Percentiles rank a stretch among this genome's conserved stretches.
Conservation (phyloP, 345 rosid species). For the Euphorbia lathyris region DNA sequence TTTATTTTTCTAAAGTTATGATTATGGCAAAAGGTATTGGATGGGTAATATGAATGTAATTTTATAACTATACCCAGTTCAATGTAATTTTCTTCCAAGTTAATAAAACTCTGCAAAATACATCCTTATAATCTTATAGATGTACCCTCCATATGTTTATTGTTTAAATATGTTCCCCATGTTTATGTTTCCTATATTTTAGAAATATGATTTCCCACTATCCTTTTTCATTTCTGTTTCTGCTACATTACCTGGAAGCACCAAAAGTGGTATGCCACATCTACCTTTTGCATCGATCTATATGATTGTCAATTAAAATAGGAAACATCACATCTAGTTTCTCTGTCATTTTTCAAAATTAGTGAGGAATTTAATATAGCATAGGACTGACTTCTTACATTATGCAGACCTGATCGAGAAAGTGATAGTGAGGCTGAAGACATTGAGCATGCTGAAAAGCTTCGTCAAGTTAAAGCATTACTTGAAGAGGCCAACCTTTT, state of each 20-base stretch:
- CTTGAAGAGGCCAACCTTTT: conserved; percentile 78
- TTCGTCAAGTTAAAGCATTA: conserved; percentile 97
- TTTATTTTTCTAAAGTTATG: background rate
- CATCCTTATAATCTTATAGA: background rate
- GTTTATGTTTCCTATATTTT: background rate
- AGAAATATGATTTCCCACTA: background rate
- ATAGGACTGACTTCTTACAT: conserved; percentile 17
- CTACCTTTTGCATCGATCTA: background rate
- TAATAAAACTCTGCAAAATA: background rate
- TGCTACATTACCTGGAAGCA: background rate
- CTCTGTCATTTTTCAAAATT: background rate
- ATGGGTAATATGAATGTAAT: no score
- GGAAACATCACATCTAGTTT: background rate
- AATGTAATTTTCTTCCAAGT: background rate
- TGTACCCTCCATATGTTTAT: background rate
- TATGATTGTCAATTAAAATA: background rate
- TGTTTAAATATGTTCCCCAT: background rate
- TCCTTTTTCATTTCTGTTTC: background rate
- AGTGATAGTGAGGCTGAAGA: conserved; percentile 99
- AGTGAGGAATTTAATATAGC: background rate
- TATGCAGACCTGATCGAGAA: conserved; percentile 71
- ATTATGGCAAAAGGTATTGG: background rate
- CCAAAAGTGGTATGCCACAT: background rate
- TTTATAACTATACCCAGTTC: background rate
- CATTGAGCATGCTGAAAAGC: conserved; percentile 97